These are phyloP conservation scores for Phoma sp. DNA, from an alignment of 2,329 filamentous ascomycete genomes.

Conservation along the genomic window DNA sequence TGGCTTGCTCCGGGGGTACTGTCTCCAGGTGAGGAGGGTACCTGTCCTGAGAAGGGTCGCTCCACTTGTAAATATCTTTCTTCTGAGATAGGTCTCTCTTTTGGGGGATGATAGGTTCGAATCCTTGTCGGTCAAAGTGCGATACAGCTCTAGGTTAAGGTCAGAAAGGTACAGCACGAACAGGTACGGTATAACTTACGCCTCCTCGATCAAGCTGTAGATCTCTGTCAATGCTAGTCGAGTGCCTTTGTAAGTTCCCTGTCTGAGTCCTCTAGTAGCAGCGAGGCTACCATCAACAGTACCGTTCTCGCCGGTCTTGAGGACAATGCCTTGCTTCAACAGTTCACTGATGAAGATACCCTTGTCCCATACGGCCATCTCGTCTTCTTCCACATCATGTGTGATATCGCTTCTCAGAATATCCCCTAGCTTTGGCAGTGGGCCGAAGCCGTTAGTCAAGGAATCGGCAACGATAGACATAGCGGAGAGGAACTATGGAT, in stretches of 20 bases:
- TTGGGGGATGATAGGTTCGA: constrained; percentile 14
- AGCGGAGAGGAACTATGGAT: not conserved
- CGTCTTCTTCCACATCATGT: constrained; percentile 12
- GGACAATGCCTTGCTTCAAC: constrained; percentile 9
- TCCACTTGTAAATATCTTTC: constrained; percentile 8
- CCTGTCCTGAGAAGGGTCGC: not conserved
- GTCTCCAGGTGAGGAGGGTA: constrained; percentile 10
- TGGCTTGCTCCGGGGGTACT: constrained; percentile 1
- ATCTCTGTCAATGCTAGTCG: constrained; percentile 11
- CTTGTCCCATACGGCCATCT: constrained; percentile 15
- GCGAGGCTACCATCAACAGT: not conserved
- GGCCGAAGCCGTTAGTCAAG: constrained; percentile 2
- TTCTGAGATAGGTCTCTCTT: constrained; percentile 11
- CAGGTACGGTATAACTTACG: not conserved
- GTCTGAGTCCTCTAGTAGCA: not conserved
- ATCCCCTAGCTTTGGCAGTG: constrained; percentile 1
- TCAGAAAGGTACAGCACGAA: not conserved
- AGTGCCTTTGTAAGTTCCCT: constrained; percentile 16
- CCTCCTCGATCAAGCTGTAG: constrained; percentile 15
- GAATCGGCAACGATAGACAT: constrained; percentile 9
- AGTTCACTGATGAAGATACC: constrained; percentile 15
- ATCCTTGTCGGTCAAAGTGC: constrained; percentile 11
- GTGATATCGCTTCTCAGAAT: constrained; percentile 4
- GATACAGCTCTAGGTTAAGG: not conserved
- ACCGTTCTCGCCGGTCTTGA: constrained; percentile 1